Evolutionary conservation across 164 flowering plant species (phyloP).

Genomic region (Nymphaea colorata): DNA sequence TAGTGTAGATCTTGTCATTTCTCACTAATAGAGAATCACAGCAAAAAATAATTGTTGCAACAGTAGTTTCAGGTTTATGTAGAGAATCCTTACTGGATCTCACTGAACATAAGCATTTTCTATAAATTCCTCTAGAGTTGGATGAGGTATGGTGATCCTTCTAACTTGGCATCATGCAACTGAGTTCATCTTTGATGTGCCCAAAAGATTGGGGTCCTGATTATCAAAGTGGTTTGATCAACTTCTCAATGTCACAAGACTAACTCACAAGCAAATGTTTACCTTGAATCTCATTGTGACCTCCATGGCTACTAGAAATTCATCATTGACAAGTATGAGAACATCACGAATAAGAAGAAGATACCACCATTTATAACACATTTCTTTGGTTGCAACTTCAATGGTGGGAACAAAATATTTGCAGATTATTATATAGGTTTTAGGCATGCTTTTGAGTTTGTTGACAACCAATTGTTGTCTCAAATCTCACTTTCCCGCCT

Average conservation of each 20-base stretch:
- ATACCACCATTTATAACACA: constrained; percentile 1
- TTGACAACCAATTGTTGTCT: background rate
- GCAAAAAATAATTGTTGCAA: background rate
- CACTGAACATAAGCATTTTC: background rate
- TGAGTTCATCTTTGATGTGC: background rate
- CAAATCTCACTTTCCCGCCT: background rate
- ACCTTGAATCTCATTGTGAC: background rate
- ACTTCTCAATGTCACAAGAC: background rate
- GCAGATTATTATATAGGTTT: background rate
- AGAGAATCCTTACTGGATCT: background rate
- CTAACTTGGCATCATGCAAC: background rate
- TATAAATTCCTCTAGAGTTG: background rate
- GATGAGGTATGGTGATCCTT: background rate
- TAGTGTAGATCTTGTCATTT: background rate
- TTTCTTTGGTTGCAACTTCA: constrained; percentile 1
- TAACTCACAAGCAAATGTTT: background rate
- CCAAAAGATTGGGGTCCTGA: constrained; percentile 2
- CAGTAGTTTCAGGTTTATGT: background rate
- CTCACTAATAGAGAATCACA: background rate
- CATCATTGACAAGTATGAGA: background rate
- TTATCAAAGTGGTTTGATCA: background rate
- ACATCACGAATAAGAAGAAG: background rate
- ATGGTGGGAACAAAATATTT: background rate
- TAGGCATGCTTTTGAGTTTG: background rate
- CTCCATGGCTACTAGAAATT: constrained; percentile 1